phyloP scores from a whole-genome alignment of 305 asterid genomes.

The Solanum hybrid region DNA sequence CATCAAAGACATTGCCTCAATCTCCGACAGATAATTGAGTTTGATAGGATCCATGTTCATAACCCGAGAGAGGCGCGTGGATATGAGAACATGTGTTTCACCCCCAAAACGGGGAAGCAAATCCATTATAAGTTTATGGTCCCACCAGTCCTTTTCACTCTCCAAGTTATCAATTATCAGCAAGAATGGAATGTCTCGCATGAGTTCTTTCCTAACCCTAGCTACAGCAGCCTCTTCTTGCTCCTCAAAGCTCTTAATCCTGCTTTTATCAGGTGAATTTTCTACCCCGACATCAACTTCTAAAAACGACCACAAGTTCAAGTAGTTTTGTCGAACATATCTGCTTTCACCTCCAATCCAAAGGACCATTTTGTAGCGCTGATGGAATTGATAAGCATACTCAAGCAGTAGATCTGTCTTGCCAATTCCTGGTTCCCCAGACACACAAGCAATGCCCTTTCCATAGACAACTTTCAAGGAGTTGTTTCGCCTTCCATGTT shows the following conservation, averaged over 20 bases:
- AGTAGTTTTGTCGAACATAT: conserved; percentile 71
- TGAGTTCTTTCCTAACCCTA: conserved; percentile 78
- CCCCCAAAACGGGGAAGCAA: conserved; percentile 95
- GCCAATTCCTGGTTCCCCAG: conserved; percentile 94
- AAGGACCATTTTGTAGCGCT: conserved; percentile 79
- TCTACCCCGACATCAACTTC: conserved; percentile 78
- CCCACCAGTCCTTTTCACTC: conserved; percentile 98
- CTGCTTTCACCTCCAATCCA: conserved; percentile 96
- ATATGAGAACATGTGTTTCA: conserved; percentile 77
- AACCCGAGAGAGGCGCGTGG: conserved; percentile 58
- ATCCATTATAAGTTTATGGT: conserved; percentile 77
- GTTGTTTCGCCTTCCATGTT: conserved; percentile 50
- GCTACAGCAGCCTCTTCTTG: conserved; percentile 85
- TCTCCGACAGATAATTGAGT: conserved; percentile 75
- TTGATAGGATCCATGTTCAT: conserved; percentile 79
- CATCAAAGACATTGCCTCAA: conserved; percentile 88
- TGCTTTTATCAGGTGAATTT: conserved; percentile 40
- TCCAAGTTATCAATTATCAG: conserved; percentile 80
- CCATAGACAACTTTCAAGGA: conserved; percentile 64
- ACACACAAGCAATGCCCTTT: conserved; percentile 85
- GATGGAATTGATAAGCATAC: conserved; percentile 73
- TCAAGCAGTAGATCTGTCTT: conserved; percentile 87
- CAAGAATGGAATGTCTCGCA: conserved; percentile 77
- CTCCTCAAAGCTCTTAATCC: conserved; percentile 84
- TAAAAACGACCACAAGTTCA: conserved; percentile 68